These are phyloP conservation scores for Irpex sp. DNA, from an alignment of 1,284 basidiomycete species.

Conservation along the genomic window DNA sequence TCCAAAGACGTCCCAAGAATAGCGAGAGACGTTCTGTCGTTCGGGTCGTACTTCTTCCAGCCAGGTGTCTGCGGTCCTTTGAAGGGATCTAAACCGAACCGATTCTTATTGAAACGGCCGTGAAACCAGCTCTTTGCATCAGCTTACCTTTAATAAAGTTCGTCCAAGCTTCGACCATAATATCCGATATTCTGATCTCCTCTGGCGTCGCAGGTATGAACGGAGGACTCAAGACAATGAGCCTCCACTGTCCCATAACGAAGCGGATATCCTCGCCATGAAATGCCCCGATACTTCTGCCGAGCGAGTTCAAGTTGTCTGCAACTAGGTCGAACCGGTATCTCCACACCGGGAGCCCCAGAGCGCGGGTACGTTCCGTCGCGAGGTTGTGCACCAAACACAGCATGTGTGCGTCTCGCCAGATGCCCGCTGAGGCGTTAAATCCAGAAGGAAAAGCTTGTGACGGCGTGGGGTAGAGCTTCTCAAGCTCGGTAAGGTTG, in stretches of 20 bases:
- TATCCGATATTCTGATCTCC: slow-evolving; percentile 34
- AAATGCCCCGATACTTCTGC: slow-evolving; percentile 38
- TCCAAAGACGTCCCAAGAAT: slow-evolving; percentile 23
- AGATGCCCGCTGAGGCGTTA: slow-evolving; percentile 34
- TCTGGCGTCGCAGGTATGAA: slow-evolving; percentile 34
- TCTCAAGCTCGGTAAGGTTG: slow-evolving; percentile 20
- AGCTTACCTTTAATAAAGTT: slow-evolving; percentile 40
- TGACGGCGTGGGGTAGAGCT: slow-evolving; percentile 27
- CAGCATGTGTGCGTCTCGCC: slow-evolving; percentile 43
- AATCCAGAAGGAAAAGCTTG: slow-evolving; percentile 23
- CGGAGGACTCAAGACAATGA: slow-evolving; percentile 21
- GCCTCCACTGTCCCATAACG: slow-evolving; percentile 34
- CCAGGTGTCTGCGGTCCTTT: slow-evolving; percentile 25
- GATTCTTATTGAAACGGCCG: neutral
- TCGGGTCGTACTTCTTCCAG: slow-evolving; percentile 24
- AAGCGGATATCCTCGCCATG: slow-evolving; percentile 40
- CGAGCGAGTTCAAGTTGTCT: slow-evolving; percentile 36
- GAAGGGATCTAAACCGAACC: slow-evolving; percentile 19
- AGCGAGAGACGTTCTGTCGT: slow-evolving; percentile 20
- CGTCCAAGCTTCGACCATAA: slow-evolving; percentile 43
- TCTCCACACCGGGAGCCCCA: slow-evolving; percentile 38
- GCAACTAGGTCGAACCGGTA: slow-evolving; percentile 41
- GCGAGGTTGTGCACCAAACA: slow-evolving; percentile 41
- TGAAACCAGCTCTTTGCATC: neutral
- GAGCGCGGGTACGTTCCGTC: slow-evolving; percentile 29